Percentiles rank a stretch among this genome's conserved stretches.
phyloP scores from a whole-genome alignment of 768 basidiomycete species.

The Gymnopilus junonius region DNA sequence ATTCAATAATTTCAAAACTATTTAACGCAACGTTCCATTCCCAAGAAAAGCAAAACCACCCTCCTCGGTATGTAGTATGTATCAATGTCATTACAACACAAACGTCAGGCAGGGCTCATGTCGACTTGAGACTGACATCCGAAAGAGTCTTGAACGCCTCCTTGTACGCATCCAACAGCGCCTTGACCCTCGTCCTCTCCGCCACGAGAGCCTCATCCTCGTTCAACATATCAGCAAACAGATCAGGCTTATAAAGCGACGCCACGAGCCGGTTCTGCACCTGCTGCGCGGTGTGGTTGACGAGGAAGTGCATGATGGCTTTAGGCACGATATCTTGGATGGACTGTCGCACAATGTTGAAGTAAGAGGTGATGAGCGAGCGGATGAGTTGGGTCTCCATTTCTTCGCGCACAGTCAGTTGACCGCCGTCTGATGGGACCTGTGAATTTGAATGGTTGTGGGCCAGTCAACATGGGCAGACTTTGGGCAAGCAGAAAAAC shows the following conservation, averaged over 20 bases:
- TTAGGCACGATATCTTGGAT: conserved; percentile 98
- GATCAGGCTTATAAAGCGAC: conserved; percentile 89
- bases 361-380: conserved; percentile 94
- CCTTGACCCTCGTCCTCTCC: conserved; percentile 92
- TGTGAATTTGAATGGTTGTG: conserved; percentile 32
- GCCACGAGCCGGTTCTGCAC: conserved; percentile 98
- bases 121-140: conserved; percentile 78
- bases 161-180: conserved; percentile 93
- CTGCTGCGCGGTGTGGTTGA: conserved; percentile 95
- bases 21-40: no score
- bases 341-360: conserved; percentile 93
- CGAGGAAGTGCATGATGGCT: conserved; percentile 97
- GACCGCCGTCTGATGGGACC: conserved; percentile 63
- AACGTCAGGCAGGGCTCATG: conserved; percentile 37
- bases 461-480: background rate
- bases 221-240: conserved; percentile 89
- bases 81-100: background rate
- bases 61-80: no score
- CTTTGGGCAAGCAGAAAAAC: conserved; percentile 10
- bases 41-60: background rate
- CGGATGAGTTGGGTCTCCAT: conserved; percentile 97
- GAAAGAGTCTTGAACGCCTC: conserved; percentile 89
- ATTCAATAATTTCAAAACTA: background rate
- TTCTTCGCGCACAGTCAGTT: conserved; percentile 84
- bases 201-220: conserved; percentile 96